Base-by-base conservation (phyloP, 2,329 filamentous ascomycete species). In the Curvularia sp. region DNA sequence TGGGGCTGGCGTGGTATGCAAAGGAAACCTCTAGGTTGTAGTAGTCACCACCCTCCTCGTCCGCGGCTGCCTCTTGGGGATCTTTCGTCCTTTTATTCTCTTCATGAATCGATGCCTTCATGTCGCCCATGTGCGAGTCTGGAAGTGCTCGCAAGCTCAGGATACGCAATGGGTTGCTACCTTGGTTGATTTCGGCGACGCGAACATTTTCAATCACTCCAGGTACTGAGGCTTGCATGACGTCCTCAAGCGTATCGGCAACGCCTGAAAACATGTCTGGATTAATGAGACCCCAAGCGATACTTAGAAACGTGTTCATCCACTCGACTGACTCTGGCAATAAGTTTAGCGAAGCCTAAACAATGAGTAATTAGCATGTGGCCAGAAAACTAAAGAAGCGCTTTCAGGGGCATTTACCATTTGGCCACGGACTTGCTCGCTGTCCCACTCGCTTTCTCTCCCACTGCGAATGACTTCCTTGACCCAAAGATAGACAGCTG, bases 201-300 rank as follows among this genome's bases (percentile, higher is more conserved):
- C 94, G 90, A 45, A 99, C 93, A 65, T 97, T 95, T 75, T 98
- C 93, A 64, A 99, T 93, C 38, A 98, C 81, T 1, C 90, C 88
- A 0, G 95, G 95, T 0, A 97, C 90, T 0, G 92, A 97, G 19
- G 93, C 94, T 75, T 96, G 93, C 94, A 98, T 98, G 65, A 98
- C 91, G 74, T 98, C 94, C 78, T 95, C 91, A 5, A 95, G 85
- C 12, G 91, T 97, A 73, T 98, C 95, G n/a, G 93, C 93, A 8
- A 97, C 86, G 5, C 87, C 86, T n/a, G 87, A 82, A 76, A 99
- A 95, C 90, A 98, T 96, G 42, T 98, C 94, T 0, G 95, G 94
- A 71, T 98, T 96, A 63, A 97, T 88, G 3, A 98, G 81, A 0
- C 92, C 91, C 95, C 95, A 99, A 42, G 95, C 84, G 41, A 97